These are phyloP conservation scores for Aspergillus panamensis DNA, from an alignment of 495 filamentous ascomycete species.

Conservation along the genomic window DNA sequence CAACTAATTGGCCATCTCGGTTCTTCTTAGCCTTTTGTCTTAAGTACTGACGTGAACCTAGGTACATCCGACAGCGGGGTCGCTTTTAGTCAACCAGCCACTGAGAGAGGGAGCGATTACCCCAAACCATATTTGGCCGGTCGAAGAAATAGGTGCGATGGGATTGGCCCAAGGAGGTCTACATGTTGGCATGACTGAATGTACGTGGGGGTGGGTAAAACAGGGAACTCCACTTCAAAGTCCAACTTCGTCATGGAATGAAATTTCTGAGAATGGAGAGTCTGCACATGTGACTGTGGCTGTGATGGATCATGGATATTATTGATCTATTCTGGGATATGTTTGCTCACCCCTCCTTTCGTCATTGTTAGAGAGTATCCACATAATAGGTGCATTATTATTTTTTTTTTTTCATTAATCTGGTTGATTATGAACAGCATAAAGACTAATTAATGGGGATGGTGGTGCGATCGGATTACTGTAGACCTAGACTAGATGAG, in stretches of 20 bases:
- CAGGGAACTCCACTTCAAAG: conserved; percentile 7
- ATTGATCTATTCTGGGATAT: too few species aligned
- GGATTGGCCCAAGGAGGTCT: not conserved
- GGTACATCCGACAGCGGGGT: not conserved
- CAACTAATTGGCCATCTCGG: not conserved
- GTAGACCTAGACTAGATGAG: too few species aligned
- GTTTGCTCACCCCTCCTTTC: not conserved
- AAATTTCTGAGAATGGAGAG: not conserved
- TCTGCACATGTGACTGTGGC: too few species aligned
- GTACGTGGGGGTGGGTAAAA: conserved; percentile 19
- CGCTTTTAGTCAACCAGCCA: not conserved
- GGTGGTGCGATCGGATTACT: not conserved
- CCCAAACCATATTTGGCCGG: not conserved
- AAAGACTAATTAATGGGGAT: not conserved
- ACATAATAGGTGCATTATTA: not conserved
- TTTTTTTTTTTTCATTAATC: not conserved
- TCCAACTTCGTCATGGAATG: not conserved
- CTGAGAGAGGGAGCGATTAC: not conserved
- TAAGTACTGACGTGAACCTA: not conserved
- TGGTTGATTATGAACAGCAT: not conserved
- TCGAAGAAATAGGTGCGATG: not conserved
- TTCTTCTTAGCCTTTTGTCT: not conserved
- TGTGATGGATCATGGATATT: too few species aligned
- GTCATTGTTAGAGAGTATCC: not conserved
- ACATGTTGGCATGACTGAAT: conserved; percentile 15